Evolutionary conservation across 2,329 filamentous ascomycete species (phyloP), one percentile per base, ranked within the genome.

Genomic region (Cadophora gregata): DNA sequence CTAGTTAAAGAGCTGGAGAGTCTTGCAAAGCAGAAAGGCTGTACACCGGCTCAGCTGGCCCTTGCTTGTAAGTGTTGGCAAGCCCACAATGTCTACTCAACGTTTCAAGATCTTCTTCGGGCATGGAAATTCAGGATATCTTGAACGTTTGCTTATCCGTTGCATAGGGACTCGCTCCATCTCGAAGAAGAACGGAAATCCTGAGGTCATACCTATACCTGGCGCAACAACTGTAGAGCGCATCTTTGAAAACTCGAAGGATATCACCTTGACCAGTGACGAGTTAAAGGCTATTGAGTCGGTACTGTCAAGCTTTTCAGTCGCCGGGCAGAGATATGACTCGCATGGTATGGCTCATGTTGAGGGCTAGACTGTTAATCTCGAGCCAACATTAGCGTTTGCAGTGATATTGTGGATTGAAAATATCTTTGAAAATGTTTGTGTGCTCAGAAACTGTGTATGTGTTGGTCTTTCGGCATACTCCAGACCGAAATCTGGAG

Each of bases 41-140:
- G 82, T 74, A 90, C 87, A 0, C 75, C 85, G 4, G 83, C 84
- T 1, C 90, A 93, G 78, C 80, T 93, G 31, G 90, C 89, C 16
- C 80, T 93, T 63, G 84, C 82, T 60, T 93, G 42, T 47, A 47
- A 47, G 42, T 47, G 21, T 47, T 47, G 42, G 19, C 19, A 47
- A 47, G 42, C 42, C n/a, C 42, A 6, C 5, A 8, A 21, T 19
- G 3, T 9, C 42, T 47, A 19, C n/a, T 47, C n/a, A 21, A 21
- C 21, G 19, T 47, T n/a, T n/a, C n/a, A 47, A 47, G 21, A 9
- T n/a, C n/a, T 47, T n/a, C 42, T 21, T 47, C 19, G 4, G 19
- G 21, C n/a, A 47, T 21, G 19, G 8, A 9, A 9, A 4, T 21
- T 12, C 19, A 47, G 42, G 14, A 47, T 21, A n/a, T 8, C 42